Percentiles rank a stretch among this genome's conserved stretches.
Evolutionary conservation across 2,329 filamentous ascomycete species (phyloP).

Genomic region (Dactylellina haptotyla): DNA sequence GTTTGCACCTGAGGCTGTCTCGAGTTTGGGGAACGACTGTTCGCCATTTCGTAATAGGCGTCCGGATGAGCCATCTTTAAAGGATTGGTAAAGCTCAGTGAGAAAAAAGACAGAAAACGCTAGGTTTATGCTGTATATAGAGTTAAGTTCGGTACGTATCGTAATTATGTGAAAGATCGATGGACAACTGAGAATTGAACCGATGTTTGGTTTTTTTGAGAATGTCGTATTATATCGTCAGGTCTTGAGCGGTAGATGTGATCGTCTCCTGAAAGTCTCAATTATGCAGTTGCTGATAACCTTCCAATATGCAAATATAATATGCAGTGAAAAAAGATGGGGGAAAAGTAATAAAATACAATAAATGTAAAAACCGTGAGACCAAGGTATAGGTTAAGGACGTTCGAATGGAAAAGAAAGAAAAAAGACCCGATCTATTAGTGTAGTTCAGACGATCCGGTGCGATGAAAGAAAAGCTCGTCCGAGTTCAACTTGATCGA

Average conservation of each 20-base stretch:
- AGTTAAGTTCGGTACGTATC: too few relatives aligned
- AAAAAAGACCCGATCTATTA: slow-evolving; percentile 45
- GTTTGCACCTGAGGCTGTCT: slow-evolving; percentile 63
- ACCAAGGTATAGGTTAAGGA: slow-evolving; percentile 22
- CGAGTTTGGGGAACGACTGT: slow-evolving; percentile 58
- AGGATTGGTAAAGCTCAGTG: background rate
- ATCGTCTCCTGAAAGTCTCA: slow-evolving; percentile 33
- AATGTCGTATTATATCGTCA: slow-evolving; percentile 22
- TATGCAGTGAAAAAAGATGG: slow-evolving; percentile 27
- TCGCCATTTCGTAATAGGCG: slow-evolving; percentile 59
- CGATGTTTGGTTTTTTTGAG: slow-evolving; percentile 8
- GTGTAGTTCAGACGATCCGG: slow-evolving; percentile 24
- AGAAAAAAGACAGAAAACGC: background rate
- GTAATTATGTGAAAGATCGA: slow-evolving; percentile 19
- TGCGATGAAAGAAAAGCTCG: slow-evolving; percentile 14
- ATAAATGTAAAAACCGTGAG: slow-evolving; percentile 12
- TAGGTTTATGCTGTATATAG: slow-evolving; percentile 7
- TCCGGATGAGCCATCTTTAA: slow-evolving; percentile 48
- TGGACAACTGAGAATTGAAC: slow-evolving; percentile 17
- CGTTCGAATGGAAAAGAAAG: slow-evolving; percentile 21
- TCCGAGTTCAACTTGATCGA: slow-evolving; percentile 2
- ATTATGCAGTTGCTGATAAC: slow-evolving; percentile 26
- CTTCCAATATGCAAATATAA: slow-evolving; percentile 37
- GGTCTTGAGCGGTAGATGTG: slow-evolving; percentile 30
- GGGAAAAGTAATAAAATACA: slow-evolving; percentile 35